Conservation (phyloP, 1,284 basidiomycete species). For the Agaricales sp. region DNA sequence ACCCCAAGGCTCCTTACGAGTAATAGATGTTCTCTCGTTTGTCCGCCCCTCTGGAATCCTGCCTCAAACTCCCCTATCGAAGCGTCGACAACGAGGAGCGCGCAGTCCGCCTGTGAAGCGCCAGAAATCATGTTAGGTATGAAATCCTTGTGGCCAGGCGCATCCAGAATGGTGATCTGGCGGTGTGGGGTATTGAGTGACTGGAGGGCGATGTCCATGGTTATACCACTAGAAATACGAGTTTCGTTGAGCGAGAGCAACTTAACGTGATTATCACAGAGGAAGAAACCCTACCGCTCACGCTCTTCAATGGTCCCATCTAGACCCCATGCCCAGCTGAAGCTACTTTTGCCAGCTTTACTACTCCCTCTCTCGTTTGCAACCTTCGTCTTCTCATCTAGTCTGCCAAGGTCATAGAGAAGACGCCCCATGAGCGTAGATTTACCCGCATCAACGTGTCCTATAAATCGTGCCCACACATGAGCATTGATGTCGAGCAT, state of each 20-base stretch:
- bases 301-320: slow-evolving; percentile 92
- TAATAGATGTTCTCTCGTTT: slow-evolving; percentile 94
- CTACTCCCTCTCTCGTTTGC: slow-evolving; percentile 88
- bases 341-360: slow-evolving; percentile 89
- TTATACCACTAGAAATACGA: slow-evolving; percentile 69
- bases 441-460: slow-evolving; percentile 98
- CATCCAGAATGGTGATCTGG: slow-evolving; percentile 87
- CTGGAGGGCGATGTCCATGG: slow-evolving; percentile 93
- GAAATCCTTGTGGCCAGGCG: slow-evolving; percentile 95
- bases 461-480: slow-evolving; percentile 39
- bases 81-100: slow-evolving; percentile 91
- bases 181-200: slow-evolving; percentile 70
- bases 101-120: slow-evolving; percentile 93
- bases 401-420: slow-evolving; percentile 82
- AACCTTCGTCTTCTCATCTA: slow-evolving; percentile 78
- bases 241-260: slow-evolving; percentile 6
- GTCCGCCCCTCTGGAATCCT: slow-evolving; percentile 89
- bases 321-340: slow-evolving; percentile 96
- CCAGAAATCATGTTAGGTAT: slow-evolving; percentile 99
- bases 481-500: slow-evolving; percentile 1
- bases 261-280: slow-evolving; percentile 2
- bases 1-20: slow-evolving; percentile 94
- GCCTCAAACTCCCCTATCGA: slow-evolving; percentile 90
- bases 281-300: slow-evolving; percentile 53
- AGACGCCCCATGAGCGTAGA: slow-evolving; percentile 95